Conservation (phyloP, 805 yeast genomes). For the Metschnikowia proteae region DNA sequence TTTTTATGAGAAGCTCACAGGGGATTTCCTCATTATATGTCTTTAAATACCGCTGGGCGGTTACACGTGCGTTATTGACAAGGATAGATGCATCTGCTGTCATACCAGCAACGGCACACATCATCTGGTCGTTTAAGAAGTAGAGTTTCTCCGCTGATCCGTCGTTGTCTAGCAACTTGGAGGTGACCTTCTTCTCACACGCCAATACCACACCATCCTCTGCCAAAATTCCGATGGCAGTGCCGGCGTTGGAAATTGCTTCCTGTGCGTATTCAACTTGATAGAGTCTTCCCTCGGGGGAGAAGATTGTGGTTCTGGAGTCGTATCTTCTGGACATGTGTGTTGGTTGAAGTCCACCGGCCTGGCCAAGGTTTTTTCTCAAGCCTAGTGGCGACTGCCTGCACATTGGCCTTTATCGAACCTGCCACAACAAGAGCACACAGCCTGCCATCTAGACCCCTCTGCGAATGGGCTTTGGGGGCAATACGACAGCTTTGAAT, state of each 20-base stretch:
- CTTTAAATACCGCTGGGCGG: conserved; percentile 81
- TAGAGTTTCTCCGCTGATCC: conserved; percentile 91
- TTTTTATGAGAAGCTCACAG: conserved; percentile 83
- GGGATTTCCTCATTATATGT: conserved; percentile 91
- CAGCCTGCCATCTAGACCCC: not conserved
- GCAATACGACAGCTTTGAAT: too few relatives aligned
- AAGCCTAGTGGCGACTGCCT: conserved; percentile 10
- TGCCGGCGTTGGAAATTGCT: conserved; percentile 80
- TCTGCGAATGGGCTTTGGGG: not conserved
- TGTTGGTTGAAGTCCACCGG: not conserved
- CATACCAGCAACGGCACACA: conserved; percentile 97
- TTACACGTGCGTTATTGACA: conserved; percentile 78
- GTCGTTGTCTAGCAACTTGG: conserved; percentile 90
- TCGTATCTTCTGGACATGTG: conserved; percentile 96
- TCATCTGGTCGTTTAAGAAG: conserved; percentile 69
- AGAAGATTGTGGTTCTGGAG: conserved; percentile 95
- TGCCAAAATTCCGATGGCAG: conserved; percentile 74
- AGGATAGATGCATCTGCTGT: conserved; percentile 94
- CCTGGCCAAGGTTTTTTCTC: not conserved
- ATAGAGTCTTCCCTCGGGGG: conserved; percentile 97
- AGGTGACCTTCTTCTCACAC: conserved; percentile 93
- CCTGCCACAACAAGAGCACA: not conserved
- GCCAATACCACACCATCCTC: conserved; percentile 90
- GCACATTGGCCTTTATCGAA: not conserved
- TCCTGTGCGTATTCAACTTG: conserved; percentile 97